Base-by-base conservation (phyloP, 257 asterid genomes). In the Solanum etuberosum region DNA sequence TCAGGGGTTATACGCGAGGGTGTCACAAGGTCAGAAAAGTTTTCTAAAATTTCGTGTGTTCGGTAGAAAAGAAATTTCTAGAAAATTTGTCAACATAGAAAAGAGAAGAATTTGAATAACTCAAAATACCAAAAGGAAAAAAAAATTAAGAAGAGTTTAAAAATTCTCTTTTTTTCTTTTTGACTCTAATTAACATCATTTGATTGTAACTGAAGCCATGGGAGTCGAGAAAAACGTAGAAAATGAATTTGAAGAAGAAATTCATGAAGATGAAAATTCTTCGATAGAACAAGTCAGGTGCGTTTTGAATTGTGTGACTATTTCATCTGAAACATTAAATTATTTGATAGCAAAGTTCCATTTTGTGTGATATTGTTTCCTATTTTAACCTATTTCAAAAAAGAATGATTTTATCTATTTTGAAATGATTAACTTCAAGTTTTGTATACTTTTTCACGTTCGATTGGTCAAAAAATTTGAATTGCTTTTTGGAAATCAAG, bases 221-320 rank as follows among this genome's bases (percentile, higher is more conserved):
- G 68, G 8, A 20, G 21, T 80, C 3, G 42, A 80, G 68, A 46
- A 46, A 80, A 20, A 46, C 10, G 20, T 21, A 18, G 85, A 29
- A 29, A 77, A 42, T 54, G 29, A 29, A 16, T 46, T 48, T 48
- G 68, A 46, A 80, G 67, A 80, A 46, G 42, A 46, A 46, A 29
- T 80, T 80, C 11, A 3, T 29, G 54, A 59, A 57, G 76, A 83
- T 18, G 71, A 83, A 37, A 7, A 54, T 4, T 83, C 86, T 4
- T 54, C 86, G 16, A 59, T 83, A 13, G 86, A 83, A 83, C 16
- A 83, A 83, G 86, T 83, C 37, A 57, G 76, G 86, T 80, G 7
- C 0, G 68, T 80, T 31, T 32, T 46, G 68, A 80, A 46, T 29
- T 1, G 68, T 46, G 0, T 46, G 1, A 18, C 0, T 0, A 46